Percentiles rank a stretch among this genome's conserved stretches.
phyloP scores from a whole-genome alignment of 2,329 filamentous ascomycete species.

The Laburnicola sp. region DNA sequence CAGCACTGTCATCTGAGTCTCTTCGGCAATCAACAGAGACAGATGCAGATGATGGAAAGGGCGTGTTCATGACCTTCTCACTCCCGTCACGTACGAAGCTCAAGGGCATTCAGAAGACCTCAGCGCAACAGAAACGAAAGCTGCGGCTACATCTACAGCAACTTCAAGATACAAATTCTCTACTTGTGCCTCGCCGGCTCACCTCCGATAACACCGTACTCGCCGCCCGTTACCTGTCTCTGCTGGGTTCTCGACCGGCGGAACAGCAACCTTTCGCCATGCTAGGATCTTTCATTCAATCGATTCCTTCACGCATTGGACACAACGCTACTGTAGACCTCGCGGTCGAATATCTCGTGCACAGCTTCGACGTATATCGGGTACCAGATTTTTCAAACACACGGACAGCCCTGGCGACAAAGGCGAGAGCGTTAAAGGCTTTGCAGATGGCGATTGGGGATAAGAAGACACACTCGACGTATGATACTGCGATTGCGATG shows the following conservation, averaged over 20 bases:
- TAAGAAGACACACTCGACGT: conserved; percentile 17
- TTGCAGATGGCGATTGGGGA: conserved; percentile 26
- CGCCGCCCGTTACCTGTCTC: conserved; percentile 25
- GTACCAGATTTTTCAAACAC: conserved; percentile 27
- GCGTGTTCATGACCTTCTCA: conserved; percentile 33
- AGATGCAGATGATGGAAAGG: conserved; percentile 26
- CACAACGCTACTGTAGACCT: conserved; percentile 30
- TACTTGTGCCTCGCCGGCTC: conserved; percentile 11
- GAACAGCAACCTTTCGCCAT: conserved; percentile 27
- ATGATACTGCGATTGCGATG: conserved; percentile 32
- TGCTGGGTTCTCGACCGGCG: conserved; percentile 22
- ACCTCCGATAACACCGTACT: conserved; percentile 24
- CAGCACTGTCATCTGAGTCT: not conserved
- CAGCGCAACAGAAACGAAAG: conserved; percentile 15
- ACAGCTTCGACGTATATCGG: conserved; percentile 26
- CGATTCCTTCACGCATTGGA: conserved; percentile 34
- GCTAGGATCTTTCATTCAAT: conserved; percentile 33
- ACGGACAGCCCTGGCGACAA: conserved; percentile 21
- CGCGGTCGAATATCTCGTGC: conserved; percentile 31
- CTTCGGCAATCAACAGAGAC: conserved; percentile 20
- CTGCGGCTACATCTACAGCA: conserved; percentile 21
- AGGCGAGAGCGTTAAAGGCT: conserved; percentile 30
- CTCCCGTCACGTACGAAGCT: conserved; percentile 15
- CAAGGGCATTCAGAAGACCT: conserved; percentile 18
- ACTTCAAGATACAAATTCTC: conserved; percentile 13